Percentiles rank a stretch among this genome's conserved stretches.
phyloP scores from a whole-genome alignment of 2,329 filamentous ascomycete genomes.

The Fusarium kyushuense region DNA sequence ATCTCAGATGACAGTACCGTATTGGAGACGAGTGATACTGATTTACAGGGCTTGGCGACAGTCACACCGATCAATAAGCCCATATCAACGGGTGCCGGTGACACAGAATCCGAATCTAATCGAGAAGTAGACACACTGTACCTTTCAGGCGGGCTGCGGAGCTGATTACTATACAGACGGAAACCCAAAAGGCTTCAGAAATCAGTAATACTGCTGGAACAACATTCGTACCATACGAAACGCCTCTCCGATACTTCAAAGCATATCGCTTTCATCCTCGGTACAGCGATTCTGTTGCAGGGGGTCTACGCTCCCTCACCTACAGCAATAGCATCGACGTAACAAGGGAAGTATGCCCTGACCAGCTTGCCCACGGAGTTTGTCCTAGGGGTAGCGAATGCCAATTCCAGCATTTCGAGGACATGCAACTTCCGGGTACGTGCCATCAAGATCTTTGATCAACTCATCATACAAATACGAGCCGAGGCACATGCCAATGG shows the following conservation, averaged over 20 bases:
- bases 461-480: slow-evolving; percentile 33
- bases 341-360: slow-evolving; percentile 78
- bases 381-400: slow-evolving; percentile 81
- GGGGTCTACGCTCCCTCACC: slow-evolving; percentile 88
- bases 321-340: slow-evolving; percentile 93
- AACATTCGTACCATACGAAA: slow-evolving; percentile 75
- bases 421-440: slow-evolving; percentile 56
- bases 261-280: slow-evolving; percentile 90
- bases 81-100: slow-evolving; percentile 49
- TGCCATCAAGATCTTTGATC: slow-evolving; percentile 38
- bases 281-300: slow-evolving; percentile 75
- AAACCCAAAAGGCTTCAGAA: slow-evolving; percentile 10
- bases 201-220: slow-evolving; percentile 25
- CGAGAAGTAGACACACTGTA: slow-evolving; percentile 61
- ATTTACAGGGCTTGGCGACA: slow-evolving; percentile 42
- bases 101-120: slow-evolving; percentile 44
- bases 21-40: slow-evolving; percentile 48
- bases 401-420: slow-evolving; percentile 79
- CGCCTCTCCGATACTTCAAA: slow-evolving; percentile 84
- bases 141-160: slow-evolving; percentile 14
- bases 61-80: slow-evolving; percentile 45
- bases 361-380: slow-evolving; percentile 75
- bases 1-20: slow-evolving; percentile 37
- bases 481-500: slow-evolving; percentile 42
- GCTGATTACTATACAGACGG: slow-evolving; percentile 43